Evolutionary conservation across 305 asterid genomes (phyloP).

Genomic region (Fraxinus velutina): DNA sequence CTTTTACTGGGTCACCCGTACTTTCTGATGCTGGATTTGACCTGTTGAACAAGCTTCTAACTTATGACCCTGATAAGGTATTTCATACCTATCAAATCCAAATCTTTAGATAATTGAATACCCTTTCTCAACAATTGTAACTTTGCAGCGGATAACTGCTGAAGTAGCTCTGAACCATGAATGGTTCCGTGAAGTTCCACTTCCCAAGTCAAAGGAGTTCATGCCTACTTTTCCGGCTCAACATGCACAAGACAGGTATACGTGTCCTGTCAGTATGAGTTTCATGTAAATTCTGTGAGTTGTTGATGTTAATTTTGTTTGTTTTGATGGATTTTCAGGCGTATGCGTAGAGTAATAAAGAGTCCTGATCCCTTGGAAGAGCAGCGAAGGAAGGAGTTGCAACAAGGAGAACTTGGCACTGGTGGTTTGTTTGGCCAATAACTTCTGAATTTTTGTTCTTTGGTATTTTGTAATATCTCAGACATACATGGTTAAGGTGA

Average conservation of each 20-base stretch:
- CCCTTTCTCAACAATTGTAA: slow-evolving; percentile 1
- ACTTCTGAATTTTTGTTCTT: slow-evolving; percentile 26
- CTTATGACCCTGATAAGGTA: slow-evolving; percentile 87
- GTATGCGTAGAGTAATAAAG: slow-evolving; percentile 57
- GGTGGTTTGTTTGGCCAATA: slow-evolving; percentile 75
- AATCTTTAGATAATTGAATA: neutral
- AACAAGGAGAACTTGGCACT: slow-evolving; percentile 73
- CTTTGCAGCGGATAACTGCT: slow-evolving; percentile 65
- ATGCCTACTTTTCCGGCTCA: slow-evolving; percentile 93
- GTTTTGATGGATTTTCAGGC: slow-evolving; percentile 38
- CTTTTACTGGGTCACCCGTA: slow-evolving; percentile 75
- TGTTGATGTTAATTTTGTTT: neutral
- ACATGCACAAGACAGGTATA: slow-evolving; percentile 79
- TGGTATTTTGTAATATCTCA: slow-evolving; percentile 26
- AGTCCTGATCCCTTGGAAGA: slow-evolving; percentile 91
- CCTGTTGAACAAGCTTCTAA: slow-evolving; percentile 72
- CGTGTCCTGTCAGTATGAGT: neutral
- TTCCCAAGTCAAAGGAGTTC: slow-evolving; percentile 79
- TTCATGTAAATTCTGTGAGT: neutral
- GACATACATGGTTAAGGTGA: slow-evolving; percentile 47
- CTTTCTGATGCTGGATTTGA: slow-evolving; percentile 88
- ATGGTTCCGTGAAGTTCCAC: slow-evolving; percentile 88
- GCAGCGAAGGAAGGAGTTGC: slow-evolving; percentile 70
- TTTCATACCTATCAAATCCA: neutral
- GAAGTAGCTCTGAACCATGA: slow-evolving; percentile 74